Evolutionary conservation across 2,329 filamentous ascomycete genomes (phyloP).

Genomic region (Cytospora piceae): DNA sequence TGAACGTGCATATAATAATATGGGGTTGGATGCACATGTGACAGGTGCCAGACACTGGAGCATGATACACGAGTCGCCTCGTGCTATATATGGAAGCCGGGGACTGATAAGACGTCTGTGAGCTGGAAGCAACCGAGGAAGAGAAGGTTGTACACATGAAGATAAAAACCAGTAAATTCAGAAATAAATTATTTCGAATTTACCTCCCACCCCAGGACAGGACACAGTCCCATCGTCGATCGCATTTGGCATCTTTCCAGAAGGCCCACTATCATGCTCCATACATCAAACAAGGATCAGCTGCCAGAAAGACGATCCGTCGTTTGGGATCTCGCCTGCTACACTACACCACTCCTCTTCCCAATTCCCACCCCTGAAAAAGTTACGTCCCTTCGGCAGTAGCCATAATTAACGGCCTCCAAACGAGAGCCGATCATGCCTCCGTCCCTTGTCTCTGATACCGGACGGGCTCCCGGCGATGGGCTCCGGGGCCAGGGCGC

Average conservation of each 20-base stretch:
- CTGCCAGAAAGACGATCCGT: constrained; percentile 18
- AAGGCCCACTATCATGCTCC: constrained; percentile 14
- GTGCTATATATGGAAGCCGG: not conserved
- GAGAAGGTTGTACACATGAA: not conserved
- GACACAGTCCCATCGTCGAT: constrained; percentile 7
- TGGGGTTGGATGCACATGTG: not conserved
- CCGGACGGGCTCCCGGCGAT: constrained; percentile 25
- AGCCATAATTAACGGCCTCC: not conserved
- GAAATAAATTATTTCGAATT: constrained; percentile 18
- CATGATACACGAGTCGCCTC: not conserved
- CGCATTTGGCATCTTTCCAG: constrained; percentile 21
- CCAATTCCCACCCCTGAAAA: constrained; percentile 10
- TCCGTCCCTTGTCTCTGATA: constrained; percentile 19
- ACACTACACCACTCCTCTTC: not conserved
- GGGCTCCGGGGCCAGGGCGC: constrained; percentile 22
- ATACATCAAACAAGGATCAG: constrained; percentile 19
- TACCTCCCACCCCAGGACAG: constrained; percentile 17
- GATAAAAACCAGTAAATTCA: constrained; percentile 17
- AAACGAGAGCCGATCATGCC: not conserved
- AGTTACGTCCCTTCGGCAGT: constrained; percentile 2
- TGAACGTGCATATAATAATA: not conserved
- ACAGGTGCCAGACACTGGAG: not conserved
- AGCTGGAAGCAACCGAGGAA: not conserved
- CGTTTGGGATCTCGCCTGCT: constrained; percentile 24
- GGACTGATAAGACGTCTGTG: not conserved